phyloP scores from a whole-genome alignment of 2,329 filamentous ascomycete species.

The Penicillium sp. region DNA sequence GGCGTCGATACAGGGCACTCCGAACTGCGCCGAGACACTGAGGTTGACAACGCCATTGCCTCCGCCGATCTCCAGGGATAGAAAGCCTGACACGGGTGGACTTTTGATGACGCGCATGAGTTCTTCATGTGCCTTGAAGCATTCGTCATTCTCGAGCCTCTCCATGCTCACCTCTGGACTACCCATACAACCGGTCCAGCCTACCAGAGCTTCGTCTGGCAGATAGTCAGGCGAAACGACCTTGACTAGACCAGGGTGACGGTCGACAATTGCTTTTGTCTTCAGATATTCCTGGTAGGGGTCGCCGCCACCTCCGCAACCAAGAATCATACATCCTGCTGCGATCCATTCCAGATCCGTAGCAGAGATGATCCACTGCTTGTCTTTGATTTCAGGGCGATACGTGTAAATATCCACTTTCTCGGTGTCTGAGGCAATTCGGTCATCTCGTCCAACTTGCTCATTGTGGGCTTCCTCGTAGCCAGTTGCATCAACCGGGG shows the following conservation, averaged over 20 bases:
- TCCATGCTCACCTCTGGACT: background rate
- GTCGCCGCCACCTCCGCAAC: background rate
- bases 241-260: background rate
- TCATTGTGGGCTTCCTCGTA: background rate
- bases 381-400: background rate
- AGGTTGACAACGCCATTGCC: background rate
- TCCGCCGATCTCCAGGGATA: background rate
- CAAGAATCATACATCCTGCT: background rate
- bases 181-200: background rate
- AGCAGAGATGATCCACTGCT: background rate
- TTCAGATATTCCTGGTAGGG: background rate
- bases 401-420: background rate
- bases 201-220: background rate
- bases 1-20: conserved; percentile 44
- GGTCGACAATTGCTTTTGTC: background rate
- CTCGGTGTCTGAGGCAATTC: background rate
- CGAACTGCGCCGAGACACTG: conserved; percentile 38
- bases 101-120: background rate
- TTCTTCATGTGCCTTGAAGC: background rate
- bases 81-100: background rate
- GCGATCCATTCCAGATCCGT: background rate
- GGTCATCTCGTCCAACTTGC: background rate
- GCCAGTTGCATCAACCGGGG: background rate
- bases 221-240: background rate
- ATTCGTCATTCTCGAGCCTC: background rate